Percentiles rank a stretch among this genome's conserved stretches.
These are phyloP conservation scores for Lasiodiplodia citricola DNA, from an alignment of 2,329 filamentous ascomycete species.

Conservation along the genomic window DNA sequence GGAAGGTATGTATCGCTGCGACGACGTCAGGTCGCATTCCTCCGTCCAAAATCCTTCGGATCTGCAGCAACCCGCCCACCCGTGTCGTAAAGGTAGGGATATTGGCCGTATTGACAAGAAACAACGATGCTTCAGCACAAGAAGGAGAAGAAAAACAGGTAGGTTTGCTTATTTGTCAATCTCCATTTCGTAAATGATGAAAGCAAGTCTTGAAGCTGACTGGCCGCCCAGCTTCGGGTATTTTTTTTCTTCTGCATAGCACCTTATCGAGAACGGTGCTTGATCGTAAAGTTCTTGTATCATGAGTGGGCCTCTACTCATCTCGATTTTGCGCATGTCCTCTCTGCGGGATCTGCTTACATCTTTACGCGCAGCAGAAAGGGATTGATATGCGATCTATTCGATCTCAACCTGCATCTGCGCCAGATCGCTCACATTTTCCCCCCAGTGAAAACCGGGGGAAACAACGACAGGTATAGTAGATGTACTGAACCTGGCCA, in stretches of 20 bases:
- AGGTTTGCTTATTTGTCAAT: not conserved
- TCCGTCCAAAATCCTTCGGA: too few relatives aligned
- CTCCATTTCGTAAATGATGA: not conserved
- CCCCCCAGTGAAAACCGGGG: not conserved
- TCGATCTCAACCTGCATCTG: constrained; percentile 1
- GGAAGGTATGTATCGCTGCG: not conserved
- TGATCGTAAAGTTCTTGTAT: not conserved
- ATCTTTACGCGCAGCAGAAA: not conserved
- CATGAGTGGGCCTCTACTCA: not conserved
- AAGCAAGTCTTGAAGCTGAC: not conserved
- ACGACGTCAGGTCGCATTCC: too few relatives aligned
- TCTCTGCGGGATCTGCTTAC: too few relatives aligned
- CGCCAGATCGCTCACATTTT: not conserved
- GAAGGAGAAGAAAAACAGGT: not conserved
- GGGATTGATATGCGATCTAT: not conserved
- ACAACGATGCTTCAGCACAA: not conserved
- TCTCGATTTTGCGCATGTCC: not conserved
- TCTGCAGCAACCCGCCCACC: not conserved
- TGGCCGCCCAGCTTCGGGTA: not conserved
- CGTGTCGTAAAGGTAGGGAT: too few relatives aligned
- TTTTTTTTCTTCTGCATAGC: not conserved
- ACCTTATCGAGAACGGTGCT: not conserved
- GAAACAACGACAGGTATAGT: not conserved
- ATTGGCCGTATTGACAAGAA: not conserved
- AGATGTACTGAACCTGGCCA: not conserved